Conservation (phyloP, 768 basidiomycete genomes). For the Sporobolomyces pararoseus region DNA sequence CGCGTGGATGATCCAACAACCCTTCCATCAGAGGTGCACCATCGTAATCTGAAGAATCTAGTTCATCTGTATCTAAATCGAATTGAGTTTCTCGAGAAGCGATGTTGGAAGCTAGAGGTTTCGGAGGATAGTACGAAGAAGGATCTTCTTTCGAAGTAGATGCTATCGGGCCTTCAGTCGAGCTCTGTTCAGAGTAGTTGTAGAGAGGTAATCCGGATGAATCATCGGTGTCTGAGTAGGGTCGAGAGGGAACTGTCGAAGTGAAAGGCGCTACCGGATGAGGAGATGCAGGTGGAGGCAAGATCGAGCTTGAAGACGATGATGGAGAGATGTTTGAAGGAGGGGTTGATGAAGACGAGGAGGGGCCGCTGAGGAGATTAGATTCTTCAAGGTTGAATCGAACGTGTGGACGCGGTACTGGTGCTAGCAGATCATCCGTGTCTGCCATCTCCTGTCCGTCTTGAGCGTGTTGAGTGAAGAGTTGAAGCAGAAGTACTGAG, state of each 20-base stretch:
- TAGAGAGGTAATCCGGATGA: not conserved
- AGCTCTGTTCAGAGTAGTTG: conserved; percentile 11
- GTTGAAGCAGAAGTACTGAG: not conserved
- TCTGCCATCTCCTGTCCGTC: not conserved
- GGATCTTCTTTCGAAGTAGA: too few relatives aligned
- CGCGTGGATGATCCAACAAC: conserved; percentile 25
- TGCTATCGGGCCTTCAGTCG: too few relatives aligned
- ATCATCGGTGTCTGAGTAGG: not conserved
- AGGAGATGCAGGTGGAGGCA: conserved; percentile 8
- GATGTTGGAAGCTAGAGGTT: conserved; percentile 34
- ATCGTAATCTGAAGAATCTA: conserved; percentile 56
- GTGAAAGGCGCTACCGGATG: not conserved
- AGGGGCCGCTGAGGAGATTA: not conserved
- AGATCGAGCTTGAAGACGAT: not conserved
- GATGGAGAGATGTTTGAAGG: not conserved
- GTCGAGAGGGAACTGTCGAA: not conserved
- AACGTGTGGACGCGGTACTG: not conserved
- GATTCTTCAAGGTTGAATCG: conserved; percentile 13
- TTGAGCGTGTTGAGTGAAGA: not conserved
- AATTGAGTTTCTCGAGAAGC: conserved; percentile 49
- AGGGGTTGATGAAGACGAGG: not conserved
- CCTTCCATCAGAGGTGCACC: conserved; percentile 39
- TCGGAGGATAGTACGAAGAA: conserved; percentile 22
- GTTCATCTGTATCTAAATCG: conserved; percentile 76
- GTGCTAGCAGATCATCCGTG: conserved; percentile 4